Percentiles rank a stretch among this genome's conserved stretches.
phyloP scores from a whole-genome alignment of 371 early-diverging fungal genomes.

The Mucor saturninus region DNA sequence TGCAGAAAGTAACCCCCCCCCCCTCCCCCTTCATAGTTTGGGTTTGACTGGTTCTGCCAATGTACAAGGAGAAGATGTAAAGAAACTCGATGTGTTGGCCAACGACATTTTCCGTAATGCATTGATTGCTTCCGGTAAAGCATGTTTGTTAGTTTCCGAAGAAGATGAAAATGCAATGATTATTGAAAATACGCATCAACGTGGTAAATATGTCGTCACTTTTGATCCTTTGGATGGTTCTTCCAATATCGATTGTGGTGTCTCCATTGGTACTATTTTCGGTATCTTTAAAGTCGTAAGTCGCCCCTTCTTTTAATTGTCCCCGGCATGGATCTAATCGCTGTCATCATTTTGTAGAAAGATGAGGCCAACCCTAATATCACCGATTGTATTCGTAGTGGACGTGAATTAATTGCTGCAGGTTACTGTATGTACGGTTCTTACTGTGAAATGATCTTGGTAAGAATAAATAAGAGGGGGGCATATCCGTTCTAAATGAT shows the following conservation, averaged over 20 bases:
- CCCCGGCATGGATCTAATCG: not conserved
- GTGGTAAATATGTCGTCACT: constrained; percentile 94
- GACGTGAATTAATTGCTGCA: constrained; percentile 91
- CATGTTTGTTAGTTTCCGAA: constrained; percentile 92
- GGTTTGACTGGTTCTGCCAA: constrained; percentile 89
- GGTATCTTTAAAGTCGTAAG: constrained; percentile 93
- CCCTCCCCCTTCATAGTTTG: constrained; percentile 61
- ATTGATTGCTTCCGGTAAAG: constrained; percentile 89
- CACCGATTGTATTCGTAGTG: constrained; percentile 85
- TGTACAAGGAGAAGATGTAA: constrained; percentile 95
- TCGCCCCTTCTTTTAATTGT: not conserved
- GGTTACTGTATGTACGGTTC: constrained; percentile 98
- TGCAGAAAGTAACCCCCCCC: too few relatives aligned
- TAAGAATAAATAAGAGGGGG: constrained; percentile 29
- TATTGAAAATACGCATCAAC: constrained; percentile 69
- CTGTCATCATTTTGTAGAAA: constrained; percentile 32
- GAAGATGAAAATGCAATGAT: constrained; percentile 95
- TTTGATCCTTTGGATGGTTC: constrained; percentile 98
- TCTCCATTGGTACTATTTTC: constrained; percentile 97
- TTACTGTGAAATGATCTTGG: constrained; percentile 78
- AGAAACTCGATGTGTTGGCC: constrained; percentile 95
- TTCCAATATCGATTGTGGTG: constrained; percentile 98
- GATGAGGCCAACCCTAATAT: constrained; percentile 57
- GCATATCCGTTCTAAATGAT: too few relatives aligned
- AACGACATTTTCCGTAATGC: constrained; percentile 98